Base-by-base conservation (phyloP, 805 yeast species). In the Lachancea sp. region DNA sequence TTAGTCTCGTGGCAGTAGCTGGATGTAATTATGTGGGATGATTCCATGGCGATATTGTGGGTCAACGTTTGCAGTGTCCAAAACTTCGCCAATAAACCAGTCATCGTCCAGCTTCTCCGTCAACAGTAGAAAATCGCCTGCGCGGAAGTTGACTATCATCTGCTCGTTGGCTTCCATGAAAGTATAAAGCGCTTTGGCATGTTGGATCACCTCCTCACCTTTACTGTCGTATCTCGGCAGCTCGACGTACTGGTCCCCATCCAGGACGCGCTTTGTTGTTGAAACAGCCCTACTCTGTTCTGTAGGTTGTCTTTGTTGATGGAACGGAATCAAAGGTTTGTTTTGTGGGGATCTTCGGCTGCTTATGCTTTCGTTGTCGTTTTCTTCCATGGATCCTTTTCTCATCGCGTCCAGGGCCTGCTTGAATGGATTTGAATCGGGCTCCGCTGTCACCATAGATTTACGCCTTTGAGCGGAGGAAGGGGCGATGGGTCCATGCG, bases 1-100 rank as follows among this genome's bases (percentile, higher is more conserved):
- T 22, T 22, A 22, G 19, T 10, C 7, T 33, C 39, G 38, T 18
- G 36, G 4, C 22, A 48, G 34, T 6, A 44, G 29, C 36, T 44
- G 39, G 22, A 48, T 45, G 29, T 48, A 48, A 22, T 48, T 48
- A 18, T 32, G 34, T 5, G 50, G 50, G 12, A 48, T 43, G n/a
- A 48, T 42, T 22, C 50, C 50, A 27, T 19, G 34, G 16, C 47
- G 43, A 22, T 44, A 44, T 9, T 20, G 20, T 39, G 41, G 38
- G 19, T 41, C 41, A 17, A 41, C 22, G 10, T 22, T 19, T 25
- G 38, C 37, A 27, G 39, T 26, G 35, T 56, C 60, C 38, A 58
- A 58, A 8, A 62, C 66, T 45, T 63, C 67, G 25, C 67, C 67
- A 41, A 51, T 54, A 43, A 43, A 62, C 67, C 67, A 63, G 43